phyloP scores from a whole-genome alignment of 768 basidiomycete species.

The Boletus bicolor region DNA sequence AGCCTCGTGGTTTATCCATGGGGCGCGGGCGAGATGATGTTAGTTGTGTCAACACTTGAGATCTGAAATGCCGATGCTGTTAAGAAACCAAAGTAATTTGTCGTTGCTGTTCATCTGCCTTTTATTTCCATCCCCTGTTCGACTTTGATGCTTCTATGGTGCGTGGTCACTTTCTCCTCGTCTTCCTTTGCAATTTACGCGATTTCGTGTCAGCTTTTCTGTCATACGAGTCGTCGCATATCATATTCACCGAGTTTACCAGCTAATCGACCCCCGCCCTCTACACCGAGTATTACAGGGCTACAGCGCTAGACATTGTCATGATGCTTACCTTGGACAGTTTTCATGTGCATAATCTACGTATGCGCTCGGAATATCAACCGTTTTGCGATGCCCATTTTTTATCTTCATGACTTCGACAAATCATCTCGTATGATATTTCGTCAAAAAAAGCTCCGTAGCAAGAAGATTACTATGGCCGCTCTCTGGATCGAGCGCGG shows the following conservation, averaged over 20 bases:
- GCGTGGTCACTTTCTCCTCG: neutral
- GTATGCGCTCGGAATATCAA: constrained; percentile 4
- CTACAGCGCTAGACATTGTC: constrained; percentile 9
- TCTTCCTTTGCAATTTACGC: neutral
- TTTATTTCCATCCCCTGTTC: neutral
- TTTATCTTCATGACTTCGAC: neutral
- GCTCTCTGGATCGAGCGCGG: neutral
- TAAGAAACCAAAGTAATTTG: constrained; percentile 13
- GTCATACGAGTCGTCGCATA: neutral
- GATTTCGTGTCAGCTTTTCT: neutral
- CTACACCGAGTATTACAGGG: neutral
- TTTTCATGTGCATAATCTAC: constrained; percentile 22
- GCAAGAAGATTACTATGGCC: neutral
- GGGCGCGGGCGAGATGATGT: neutral
- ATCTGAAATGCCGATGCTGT: neutral
- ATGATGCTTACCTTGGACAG: constrained; percentile 4
- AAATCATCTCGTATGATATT: neutral
- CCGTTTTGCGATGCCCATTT: neutral
- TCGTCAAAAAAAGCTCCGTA: neutral
- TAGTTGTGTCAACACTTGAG: neutral
- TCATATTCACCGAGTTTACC: constrained; percentile 1
- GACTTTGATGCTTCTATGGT: constrained; percentile 5
- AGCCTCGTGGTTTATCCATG: constrained; percentile 1
- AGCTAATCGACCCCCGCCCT: constrained; percentile 11
- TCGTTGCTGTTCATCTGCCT: constrained; percentile 15